These are phyloP conservation scores for Beauveria rudraprayagi DNA, from an alignment of 2,329 filamentous ascomycete genomes.

Conservation along the genomic window DNA sequence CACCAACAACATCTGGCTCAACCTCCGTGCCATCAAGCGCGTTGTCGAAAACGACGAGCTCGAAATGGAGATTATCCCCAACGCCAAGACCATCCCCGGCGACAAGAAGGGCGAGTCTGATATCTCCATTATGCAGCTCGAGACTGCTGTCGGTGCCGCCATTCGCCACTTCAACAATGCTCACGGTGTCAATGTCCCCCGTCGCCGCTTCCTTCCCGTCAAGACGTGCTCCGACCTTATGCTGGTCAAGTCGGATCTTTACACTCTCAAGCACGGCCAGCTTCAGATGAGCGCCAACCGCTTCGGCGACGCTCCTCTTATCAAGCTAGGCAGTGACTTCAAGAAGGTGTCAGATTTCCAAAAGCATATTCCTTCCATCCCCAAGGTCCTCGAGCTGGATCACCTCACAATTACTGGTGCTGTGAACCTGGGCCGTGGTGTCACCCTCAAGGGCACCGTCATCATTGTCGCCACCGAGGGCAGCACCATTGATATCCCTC, in stretches of 20 bases:
- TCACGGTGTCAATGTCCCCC: conserved; percentile 97
- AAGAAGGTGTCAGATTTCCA: conserved; percentile 99
- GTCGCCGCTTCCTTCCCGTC: conserved; percentile 95
- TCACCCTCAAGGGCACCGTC: conserved; percentile 95
- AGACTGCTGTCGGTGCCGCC: conserved; percentile 95
- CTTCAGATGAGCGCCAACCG: conserved; percentile 93
- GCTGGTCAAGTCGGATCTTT: conserved; percentile 99
- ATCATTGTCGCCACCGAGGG: conserved; percentile 98
- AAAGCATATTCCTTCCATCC: conserved; percentile 77
- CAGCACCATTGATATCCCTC: conserved; percentile 94
- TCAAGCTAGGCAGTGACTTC: conserved; percentile 98
- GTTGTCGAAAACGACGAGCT: conserved; percentile 98
- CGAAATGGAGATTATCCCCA: conserved; percentile 99
- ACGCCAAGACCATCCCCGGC: conserved; percentile 95
- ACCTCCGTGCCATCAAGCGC: conserved; percentile 93
- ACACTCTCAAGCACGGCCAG: conserved; percentile 97
- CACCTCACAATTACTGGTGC: conserved; percentile 96
- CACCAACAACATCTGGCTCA: conserved; percentile 99
- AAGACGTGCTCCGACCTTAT: conserved; percentile 99
- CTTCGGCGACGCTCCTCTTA: conserved; percentile 92
- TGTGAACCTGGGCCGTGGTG: conserved; percentile 91
- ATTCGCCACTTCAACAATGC: conserved; percentile 99
- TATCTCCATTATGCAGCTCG: conserved; percentile 93
- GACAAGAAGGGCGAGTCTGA: conserved; percentile 99
- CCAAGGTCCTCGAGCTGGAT: conserved; percentile 84